phyloP scores from a whole-genome alignment of 768 basidiomycete species.

The Coprinopsis strossmayeri region DNA sequence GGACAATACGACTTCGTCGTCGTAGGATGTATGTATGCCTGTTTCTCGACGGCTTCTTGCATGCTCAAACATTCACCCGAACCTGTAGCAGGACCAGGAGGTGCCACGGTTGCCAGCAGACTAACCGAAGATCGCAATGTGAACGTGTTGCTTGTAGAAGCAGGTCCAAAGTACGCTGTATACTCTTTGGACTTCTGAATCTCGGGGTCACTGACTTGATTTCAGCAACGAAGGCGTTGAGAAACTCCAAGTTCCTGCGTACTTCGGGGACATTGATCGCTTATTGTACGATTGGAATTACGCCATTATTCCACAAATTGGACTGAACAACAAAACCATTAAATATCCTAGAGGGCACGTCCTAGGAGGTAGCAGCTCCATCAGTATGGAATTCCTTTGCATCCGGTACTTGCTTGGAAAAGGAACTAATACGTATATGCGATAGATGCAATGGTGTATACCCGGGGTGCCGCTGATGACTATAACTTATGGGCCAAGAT shows the following conservation, averaged over 20 bases:
- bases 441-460: conserved; percentile 10
- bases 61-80: not conserved
- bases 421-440: not conserved
- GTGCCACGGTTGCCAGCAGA: conserved; percentile 26
- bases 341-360: conserved; percentile 11
- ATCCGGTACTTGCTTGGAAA: not conserved
- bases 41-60: not conserved
- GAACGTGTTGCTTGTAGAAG: conserved; percentile 26
- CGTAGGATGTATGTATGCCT: conserved; percentile 19
- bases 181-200: not conserved
- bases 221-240: conserved; percentile 11
- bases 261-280: conserved; percentile 8
- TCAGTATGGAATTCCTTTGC: no score
- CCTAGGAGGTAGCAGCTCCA: conserved; percentile 15
- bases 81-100: conserved; percentile 22
- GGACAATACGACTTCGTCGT: conserved; percentile 21
- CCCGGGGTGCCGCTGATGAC: conserved; percentile 4
- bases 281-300: conserved; percentile 15
- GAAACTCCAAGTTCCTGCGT: conserved; percentile 14
- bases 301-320: conserved; percentile 14
- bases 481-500: conserved; percentile 7
- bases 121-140: conserved; percentile 23
- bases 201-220: not conserved
- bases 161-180: conserved; percentile 18
- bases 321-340: conserved; percentile 9